Evolutionary conservation across 2,329 filamentous ascomycete species (phyloP).

Genomic region (Pseudopithomyces maydicus): DNA sequence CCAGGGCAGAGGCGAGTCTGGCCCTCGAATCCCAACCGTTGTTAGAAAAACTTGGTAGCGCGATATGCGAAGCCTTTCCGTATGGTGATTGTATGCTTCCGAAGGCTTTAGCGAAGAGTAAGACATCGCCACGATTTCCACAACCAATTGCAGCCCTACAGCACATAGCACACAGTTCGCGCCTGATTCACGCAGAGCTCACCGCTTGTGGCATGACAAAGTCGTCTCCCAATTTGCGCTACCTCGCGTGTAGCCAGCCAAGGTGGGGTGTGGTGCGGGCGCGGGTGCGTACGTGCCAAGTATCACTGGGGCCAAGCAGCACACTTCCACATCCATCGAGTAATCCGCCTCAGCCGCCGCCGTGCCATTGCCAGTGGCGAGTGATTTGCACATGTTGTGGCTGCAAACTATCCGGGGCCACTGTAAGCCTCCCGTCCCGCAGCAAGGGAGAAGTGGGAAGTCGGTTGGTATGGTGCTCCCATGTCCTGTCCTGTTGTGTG

Average conservation of each 20-base stretch:
- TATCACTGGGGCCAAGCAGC: constrained; percentile 8
- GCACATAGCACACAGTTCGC: constrained; percentile 7
- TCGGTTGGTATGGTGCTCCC: background rate
- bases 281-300: constrained; percentile 17
- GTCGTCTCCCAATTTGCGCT: constrained; percentile 7
- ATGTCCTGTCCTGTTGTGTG: no score
- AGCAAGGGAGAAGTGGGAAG: background rate
- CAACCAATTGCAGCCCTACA: constrained; percentile 13
- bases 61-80: constrained; percentile 25
- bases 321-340: constrained; percentile 2
- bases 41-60: constrained; percentile 35
- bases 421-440: constrained; percentile 13
- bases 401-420: constrained; percentile 17
- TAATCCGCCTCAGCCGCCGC: constrained; percentile 10
- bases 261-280: constrained; percentile 28
- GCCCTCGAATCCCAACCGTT: constrained; percentile 23
- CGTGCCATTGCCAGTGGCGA: constrained; percentile 20
- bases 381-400: constrained; percentile 21
- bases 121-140: constrained; percentile 12
- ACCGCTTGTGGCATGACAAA: constrained; percentile 6
- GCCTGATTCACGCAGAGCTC: constrained; percentile 1
- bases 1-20: constrained; percentile 30
- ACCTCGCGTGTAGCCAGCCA: constrained; percentile 18
- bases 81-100: constrained; percentile 6
- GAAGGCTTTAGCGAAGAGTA: background rate